Conservation (phyloP, 352 stramenopile genomes). For the Pythium dissotocum region DNA sequence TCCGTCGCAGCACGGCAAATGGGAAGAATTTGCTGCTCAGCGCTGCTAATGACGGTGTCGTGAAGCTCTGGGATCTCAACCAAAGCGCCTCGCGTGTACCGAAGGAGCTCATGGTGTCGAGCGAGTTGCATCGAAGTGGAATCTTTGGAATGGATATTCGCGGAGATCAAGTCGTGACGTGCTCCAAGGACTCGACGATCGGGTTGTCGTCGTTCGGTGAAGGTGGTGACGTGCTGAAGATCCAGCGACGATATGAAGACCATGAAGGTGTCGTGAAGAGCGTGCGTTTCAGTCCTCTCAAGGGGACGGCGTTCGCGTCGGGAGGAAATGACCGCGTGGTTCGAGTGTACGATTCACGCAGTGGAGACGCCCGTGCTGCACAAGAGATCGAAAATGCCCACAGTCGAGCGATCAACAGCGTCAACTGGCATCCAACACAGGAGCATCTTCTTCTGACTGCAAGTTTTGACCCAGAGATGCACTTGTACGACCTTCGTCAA, state of each 20-base stretch:
- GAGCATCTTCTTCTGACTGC: conserved; percentile 46
- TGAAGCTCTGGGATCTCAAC: conserved; percentile 65
- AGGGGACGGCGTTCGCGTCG: conserved; percentile 36
- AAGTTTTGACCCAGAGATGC: conserved; percentile 49
- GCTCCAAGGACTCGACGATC: conserved; percentile 54
- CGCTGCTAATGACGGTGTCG: conserved; percentile 44
- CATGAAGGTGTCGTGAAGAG: conserved; percentile 55
- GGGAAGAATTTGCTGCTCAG: conserved; percentile 46
- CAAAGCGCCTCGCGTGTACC: conserved; percentile 24
- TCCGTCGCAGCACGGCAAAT: conserved; percentile 31
- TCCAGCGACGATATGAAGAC: conserved; percentile 35
- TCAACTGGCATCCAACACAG: conserved; percentile 50
- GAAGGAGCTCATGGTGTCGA: conserved; percentile 33
- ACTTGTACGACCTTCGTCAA: conserved; percentile 50
- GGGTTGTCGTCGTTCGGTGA: conserved; percentile 35
- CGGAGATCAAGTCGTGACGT: conserved; percentile 38
- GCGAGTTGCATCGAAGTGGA: conserved; percentile 40
- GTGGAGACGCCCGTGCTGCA: neutral
- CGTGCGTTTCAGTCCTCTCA: conserved; percentile 33
- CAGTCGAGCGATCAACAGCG: conserved; percentile 51
- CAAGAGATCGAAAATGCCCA: conserved; percentile 35
- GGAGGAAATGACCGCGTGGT: conserved; percentile 49
- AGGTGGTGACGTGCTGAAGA: conserved; percentile 14
- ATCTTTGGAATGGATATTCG: conserved; percentile 53
- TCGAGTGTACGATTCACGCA: conserved; percentile 40